These are phyloP conservation scores for Tolypocladium pustulatum DNA, from an alignment of 2,329 filamentous ascomycete genomes.

Conservation along the genomic window DNA sequence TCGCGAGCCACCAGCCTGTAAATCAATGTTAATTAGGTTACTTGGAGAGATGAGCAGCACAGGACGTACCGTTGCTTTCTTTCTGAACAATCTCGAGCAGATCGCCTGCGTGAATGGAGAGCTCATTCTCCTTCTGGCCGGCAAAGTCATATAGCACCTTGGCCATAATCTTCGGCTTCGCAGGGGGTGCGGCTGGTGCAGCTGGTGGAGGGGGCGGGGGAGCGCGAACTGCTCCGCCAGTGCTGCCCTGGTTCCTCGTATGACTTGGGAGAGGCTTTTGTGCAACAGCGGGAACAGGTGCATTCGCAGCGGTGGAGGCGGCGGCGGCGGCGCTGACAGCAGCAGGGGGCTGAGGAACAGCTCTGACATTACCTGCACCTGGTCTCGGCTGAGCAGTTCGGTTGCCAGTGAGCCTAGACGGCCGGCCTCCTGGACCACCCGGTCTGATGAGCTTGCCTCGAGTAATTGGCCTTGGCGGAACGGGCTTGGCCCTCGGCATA, in stretches of 20 bases:
- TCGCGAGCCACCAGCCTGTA: slow-evolving; percentile 94
- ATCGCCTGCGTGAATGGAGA: slow-evolving; percentile 70
- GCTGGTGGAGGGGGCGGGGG: slow-evolving; percentile 60
- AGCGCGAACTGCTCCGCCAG: slow-evolving; percentile 38
- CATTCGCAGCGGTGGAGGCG: not conserved
- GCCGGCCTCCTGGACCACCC: slow-evolving; percentile 73
- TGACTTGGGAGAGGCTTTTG: slow-evolving; percentile 33
- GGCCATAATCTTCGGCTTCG: slow-evolving; percentile 60
- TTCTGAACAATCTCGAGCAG: slow-evolving; percentile 86
- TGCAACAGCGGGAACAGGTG: slow-evolving; percentile 4
- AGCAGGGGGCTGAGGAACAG: slow-evolving; percentile 23
- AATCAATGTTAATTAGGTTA: slow-evolving; percentile 19
- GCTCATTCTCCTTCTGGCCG: slow-evolving; percentile 74
- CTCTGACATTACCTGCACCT: slow-evolving; percentile 18
- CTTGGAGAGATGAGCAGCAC: not conserved
- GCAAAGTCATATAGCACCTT: slow-evolving; percentile 90
- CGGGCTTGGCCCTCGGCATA: slow-evolving; percentile 77
- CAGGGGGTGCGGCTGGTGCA: slow-evolving; percentile 54
- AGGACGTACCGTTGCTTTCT: slow-evolving; percentile 74
- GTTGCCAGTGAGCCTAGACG: slow-evolving; percentile 55
- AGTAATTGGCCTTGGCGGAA: slow-evolving; percentile 83
- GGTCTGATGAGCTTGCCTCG: slow-evolving; percentile 86
- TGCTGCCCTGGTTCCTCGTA: slow-evolving; percentile 43
- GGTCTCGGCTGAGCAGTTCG: slow-evolving; percentile 34
- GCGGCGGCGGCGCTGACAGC: slow-evolving; percentile 7